Evolutionary conservation across 2,329 filamentous ascomycete genomes (phyloP), one percentile per base, ranked within the genome.

Genomic region (Alternaria burnsii): DNA sequence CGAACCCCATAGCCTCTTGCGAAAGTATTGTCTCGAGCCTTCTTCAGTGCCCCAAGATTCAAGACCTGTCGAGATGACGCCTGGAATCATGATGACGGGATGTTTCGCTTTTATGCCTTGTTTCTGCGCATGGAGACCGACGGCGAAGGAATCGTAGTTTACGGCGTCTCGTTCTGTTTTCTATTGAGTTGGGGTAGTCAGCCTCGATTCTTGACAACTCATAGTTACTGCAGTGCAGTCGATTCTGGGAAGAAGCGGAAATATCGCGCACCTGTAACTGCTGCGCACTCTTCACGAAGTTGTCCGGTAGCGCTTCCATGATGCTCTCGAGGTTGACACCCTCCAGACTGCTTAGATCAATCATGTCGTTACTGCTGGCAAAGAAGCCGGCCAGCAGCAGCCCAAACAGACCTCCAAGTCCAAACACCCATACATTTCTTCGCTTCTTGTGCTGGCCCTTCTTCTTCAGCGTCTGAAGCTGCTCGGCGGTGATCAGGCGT

Each of bases 31-130:
- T 36, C 93, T 87, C 8, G 94, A 97, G 42, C 85, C 83, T 73
- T 94, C 91, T 52, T 91, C 89, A 0, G 95, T 98, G 4, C 94
- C 93, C 95, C 95, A 99, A 48, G 93, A 97, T 80, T 99, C 95
- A 24, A 99, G 86, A 1, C 95, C 95, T 0, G 95, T 98, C 0
- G 95, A 98, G 69, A 99, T 99, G 60, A 99, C 95, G 5, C 95
- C 95, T 0, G 95, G 95, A 10, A 99, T 89, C 94, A 99, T 98
- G 65, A 99, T 91, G 63, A 99, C 89, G 1, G 95, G 93, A 71
- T 97, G 93, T 60, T 91, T 86, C 16, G 92, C 94, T 48, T 86
- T 79, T 18, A 98, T 85, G 1, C 96, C 96, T 76, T 97, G 91
- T 5, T 89, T 82, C 40, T 89, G 89, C 20, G 94, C 90, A 72